These are phyloP conservation scores for Gracilaria domingensis DNA, from an alignment of 23 red algal species.

Conservation along the genomic window DNA sequence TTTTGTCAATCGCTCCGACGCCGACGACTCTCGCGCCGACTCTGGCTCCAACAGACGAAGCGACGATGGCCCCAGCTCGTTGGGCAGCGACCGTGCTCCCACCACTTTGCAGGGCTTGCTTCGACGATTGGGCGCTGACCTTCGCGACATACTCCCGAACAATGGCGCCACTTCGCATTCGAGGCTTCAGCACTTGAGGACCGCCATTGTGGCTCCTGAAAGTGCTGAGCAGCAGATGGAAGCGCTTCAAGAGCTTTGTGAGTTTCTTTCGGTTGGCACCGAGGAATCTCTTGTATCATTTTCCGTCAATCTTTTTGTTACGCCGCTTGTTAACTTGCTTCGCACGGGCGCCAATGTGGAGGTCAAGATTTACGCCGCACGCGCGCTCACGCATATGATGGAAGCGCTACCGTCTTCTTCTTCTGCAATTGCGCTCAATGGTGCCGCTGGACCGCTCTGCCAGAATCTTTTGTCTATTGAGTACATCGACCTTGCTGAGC, in stretches of 20 bases:
- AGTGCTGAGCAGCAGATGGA: conserved; percentile 66
- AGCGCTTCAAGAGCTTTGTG: conserved; percentile 89
- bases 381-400: conserved; percentile 95
- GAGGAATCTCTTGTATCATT: conserved; percentile 91
- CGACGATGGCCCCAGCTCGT: conserved; percentile 32
- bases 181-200: conserved; percentile 67
- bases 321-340: conserved; percentile 82
- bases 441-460: conserved; percentile 84
- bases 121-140: conserved; percentile 67
- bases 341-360: conserved; percentile 57
- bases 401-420: conserved; percentile 84
- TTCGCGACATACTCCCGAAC: conserved; percentile 81
- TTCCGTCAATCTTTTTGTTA: conserved; percentile 86
- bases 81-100: conserved; percentile 40
- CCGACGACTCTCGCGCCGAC: conserved; percentile 43
- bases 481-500: conserved; percentile 99
- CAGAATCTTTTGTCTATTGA: conserved; percentile 87
- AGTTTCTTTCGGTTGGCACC: conserved; percentile 94
- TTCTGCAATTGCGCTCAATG: conserved; percentile 78
- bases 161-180: conserved; percentile 61
- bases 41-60: conserved; percentile 36
- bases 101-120: conserved; percentile 67
- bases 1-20: conserved; percentile 29
- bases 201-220: conserved; percentile 40
- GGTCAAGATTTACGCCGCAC: conserved; percentile 84